Evolutionary conservation across 352 stramenopile species (phyloP).

Genomic region (Pythium aristosporum): DNA sequence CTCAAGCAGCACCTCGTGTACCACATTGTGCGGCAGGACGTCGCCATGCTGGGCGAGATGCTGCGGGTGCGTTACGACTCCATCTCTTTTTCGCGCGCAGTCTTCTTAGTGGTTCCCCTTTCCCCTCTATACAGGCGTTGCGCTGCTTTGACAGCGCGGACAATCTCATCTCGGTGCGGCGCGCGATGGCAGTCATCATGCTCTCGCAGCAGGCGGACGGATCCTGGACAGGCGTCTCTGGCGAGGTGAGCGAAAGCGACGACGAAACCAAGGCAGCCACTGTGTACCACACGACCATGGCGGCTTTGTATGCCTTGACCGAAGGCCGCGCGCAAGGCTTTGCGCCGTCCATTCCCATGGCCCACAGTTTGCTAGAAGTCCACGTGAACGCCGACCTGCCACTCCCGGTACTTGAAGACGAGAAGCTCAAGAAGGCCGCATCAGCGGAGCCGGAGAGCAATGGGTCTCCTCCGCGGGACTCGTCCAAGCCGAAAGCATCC

Average conservation of each 20-base stretch:
- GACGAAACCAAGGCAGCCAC: constrained; percentile 13
- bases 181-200: constrained; percentile 69
- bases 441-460: not conserved
- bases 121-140: constrained; percentile 48
- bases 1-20: constrained; percentile 80
- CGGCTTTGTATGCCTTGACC: constrained; percentile 46
- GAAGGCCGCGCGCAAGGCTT: constrained; percentile 51
- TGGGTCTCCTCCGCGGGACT: not conserved
- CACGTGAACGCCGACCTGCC: constrained; percentile 62
- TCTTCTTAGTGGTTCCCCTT: not conserved
- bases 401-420: constrained; percentile 20
- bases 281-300: constrained; percentile 54
- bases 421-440: constrained; percentile 20
- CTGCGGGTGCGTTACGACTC: constrained; percentile 44
- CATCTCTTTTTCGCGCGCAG: not conserved
- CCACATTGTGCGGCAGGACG: constrained; percentile 75
- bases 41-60: constrained; percentile 65
- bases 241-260: not conserved
- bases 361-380: constrained; percentile 49
- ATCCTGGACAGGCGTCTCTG: constrained; percentile 37
- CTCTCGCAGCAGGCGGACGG: constrained; percentile 57
- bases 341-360: constrained; percentile 58
- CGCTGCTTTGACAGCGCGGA: constrained; percentile 68
- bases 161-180: constrained; percentile 66
- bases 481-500: constrained; percentile 1